Evolutionary conservation across 2,329 filamentous ascomycete genomes (phyloP).

Genomic region (Penicillium decumbens): DNA sequence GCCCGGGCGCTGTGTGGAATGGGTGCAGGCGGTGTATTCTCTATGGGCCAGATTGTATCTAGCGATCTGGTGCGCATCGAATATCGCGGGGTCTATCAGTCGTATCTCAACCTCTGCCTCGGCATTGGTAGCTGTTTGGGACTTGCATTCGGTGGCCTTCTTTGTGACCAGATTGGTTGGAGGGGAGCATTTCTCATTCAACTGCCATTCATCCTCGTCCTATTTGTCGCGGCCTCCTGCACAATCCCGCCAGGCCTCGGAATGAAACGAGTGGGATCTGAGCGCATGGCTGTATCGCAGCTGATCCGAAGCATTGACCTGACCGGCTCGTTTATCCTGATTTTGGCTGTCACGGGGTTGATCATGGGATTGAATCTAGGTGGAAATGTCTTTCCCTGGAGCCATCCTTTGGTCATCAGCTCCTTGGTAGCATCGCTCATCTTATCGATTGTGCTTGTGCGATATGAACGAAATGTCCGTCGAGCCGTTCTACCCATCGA

Average conservation of each 20-base stretch:
- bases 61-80: slow-evolving; percentile 72
- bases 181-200: slow-evolving; percentile 47
- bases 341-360: slow-evolving; percentile 45
- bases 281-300: slow-evolving; percentile 40
- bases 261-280: slow-evolving; percentile 40
- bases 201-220: slow-evolving; percentile 46
- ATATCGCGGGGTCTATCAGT: slow-evolving; percentile 47
- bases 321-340: slow-evolving; percentile 47
- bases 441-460: slow-evolving; percentile 38
- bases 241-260: slow-evolving; percentile 46
- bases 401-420: slow-evolving; percentile 47
- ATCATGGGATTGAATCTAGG: slow-evolving; percentile 52
- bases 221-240: slow-evolving; percentile 42
- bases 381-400: slow-evolving; percentile 51
- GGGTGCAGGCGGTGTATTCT: slow-evolving; percentile 66
- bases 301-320: slow-evolving; percentile 49
- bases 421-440: slow-evolving; percentile 44
- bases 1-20: slow-evolving; percentile 68
- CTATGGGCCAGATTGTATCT: slow-evolving; percentile 57
- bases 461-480: slow-evolving; percentile 42
- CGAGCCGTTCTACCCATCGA: slow-evolving; percentile 49
- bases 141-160: slow-evolving; percentile 37
- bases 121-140: slow-evolving; percentile 38
- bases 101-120: slow-evolving; percentile 39
- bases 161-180: slow-evolving; percentile 42